Evolutionary conservation across 1,139 yeast genomes (phyloP), one percentile per base, ranked within the genome.

Genomic region (Pneumocystis sp.): DNA sequence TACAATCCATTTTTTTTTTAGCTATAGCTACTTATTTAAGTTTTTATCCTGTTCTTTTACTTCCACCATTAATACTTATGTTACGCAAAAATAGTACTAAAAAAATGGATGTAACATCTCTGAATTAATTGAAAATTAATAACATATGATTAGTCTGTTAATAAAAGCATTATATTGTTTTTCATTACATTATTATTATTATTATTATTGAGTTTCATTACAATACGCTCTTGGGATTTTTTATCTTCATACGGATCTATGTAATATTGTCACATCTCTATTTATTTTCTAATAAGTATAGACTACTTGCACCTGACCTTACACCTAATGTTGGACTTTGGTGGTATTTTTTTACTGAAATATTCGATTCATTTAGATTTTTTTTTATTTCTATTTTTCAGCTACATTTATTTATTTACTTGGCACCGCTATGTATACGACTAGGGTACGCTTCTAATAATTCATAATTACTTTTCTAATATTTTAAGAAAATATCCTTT

Each of bases 271-370:
- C 29, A 25, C 19, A 61, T 37, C 17, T 50, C 12, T 50, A 25
- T 15, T 50, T 50, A 21, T 15, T 65, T 17, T 25, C 29, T 45
- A 39, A 44, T 37, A 57, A 34, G 31, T 44, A 56, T n/a, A 63
- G 65, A 21, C 72, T 89, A 7, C 76, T 79, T 44, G 85, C 88
- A 71, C 80, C 80, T 63, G 89, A 89, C 69, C 83, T 89, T 69
- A 80, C 84, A 5, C 96, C 96, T 31, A 90, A 90, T 74, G 76
- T 93, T 69, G 98, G 98, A 0, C 79, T 93, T 57, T 93, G 99
- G 99, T 93, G 99, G 99, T 93, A 93, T 77, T 84, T 91, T 71
- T 93, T 93, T 78, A 87, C 95, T 39, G 98, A 93, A 74, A 88
- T 93, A 85, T 93, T 93, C 76, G 95, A 86, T 65, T 88, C 85